phyloP scores from a whole-genome alignment of 164 flowering plant species.

The Aristolochia fimbriata region DNA sequence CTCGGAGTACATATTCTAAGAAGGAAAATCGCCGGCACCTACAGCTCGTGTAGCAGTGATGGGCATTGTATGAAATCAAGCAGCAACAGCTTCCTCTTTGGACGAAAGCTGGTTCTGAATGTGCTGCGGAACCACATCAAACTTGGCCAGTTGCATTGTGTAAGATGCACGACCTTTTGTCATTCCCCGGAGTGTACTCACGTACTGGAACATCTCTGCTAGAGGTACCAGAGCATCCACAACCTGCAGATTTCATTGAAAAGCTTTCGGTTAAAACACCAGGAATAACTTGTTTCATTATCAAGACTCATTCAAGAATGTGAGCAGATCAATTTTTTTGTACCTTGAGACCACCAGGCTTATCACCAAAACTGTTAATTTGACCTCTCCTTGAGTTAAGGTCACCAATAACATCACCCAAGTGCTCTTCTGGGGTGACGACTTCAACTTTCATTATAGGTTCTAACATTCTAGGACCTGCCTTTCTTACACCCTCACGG shows the following conservation, averaged over 20 bases:
- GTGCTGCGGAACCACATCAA: constrained; percentile 91
- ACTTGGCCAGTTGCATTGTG: constrained; percentile 86
- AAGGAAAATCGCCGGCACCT: constrained; percentile 3
- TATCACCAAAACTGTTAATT: constrained; percentile 83
- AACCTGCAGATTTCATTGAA: constrained; percentile 39
- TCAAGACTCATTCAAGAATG: too few relatives aligned
- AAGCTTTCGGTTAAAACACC: not conserved
- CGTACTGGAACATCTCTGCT: constrained; percentile 97
- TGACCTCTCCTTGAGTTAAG: constrained; percentile 96
- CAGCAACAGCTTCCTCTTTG: constrained; percentile 72
- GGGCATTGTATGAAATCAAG: constrained; percentile 20
- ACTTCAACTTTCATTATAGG: constrained; percentile 98
- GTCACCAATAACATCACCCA: constrained; percentile 99
- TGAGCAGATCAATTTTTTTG: not conserved
- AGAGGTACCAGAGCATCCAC: constrained; percentile 85
- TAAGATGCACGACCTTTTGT: constrained; percentile 97
- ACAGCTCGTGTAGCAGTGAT: too few relatives aligned
- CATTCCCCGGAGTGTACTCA: constrained; percentile 87
- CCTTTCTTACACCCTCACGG: constrained; percentile 74
- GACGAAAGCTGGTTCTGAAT: constrained; percentile 79
- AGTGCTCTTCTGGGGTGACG: constrained; percentile 90
- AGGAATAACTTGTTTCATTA: not conserved
- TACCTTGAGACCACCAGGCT: constrained; percentile 98
- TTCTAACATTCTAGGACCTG: constrained; percentile 77
- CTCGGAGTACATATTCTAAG: too few relatives aligned